Evolutionary conservation across 2,329 filamentous ascomycete genomes (phyloP).

Genomic region (Neofusicoccum sp.): DNA sequence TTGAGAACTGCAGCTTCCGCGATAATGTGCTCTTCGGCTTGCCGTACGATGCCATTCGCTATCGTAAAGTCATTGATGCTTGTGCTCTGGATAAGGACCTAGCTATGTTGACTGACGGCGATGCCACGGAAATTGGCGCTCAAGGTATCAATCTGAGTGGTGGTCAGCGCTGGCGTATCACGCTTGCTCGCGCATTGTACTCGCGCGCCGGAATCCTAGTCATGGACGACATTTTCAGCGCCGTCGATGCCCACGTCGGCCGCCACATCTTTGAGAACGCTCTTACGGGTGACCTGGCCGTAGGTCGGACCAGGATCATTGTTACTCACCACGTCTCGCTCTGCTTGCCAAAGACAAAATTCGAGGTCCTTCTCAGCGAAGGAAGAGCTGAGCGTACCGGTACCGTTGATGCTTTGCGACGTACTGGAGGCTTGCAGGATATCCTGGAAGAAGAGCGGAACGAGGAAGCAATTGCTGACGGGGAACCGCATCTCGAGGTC

Average conservation of each 20-base stretch:
- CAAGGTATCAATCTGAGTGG: conserved; percentile 83
- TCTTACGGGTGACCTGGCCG: conserved; percentile 67
- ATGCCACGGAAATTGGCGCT: conserved; percentile 76
- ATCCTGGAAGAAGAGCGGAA: conserved; percentile 47
- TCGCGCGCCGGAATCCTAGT: conserved; percentile 74
- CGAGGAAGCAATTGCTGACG: conserved; percentile 38
- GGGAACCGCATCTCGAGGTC: conserved; percentile 28
- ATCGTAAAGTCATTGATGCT: conserved; percentile 66
- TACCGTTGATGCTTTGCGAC: conserved; percentile 57
- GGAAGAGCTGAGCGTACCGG: conserved; percentile 65
- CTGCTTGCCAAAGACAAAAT: conserved; percentile 68
- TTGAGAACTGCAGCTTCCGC: conserved; percentile 75
- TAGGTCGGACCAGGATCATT: conserved; percentile 69
- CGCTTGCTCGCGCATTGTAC: conserved; percentile 53
- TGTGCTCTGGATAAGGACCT: conserved; percentile 76
- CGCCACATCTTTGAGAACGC: conserved; percentile 76
- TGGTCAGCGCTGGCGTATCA: conserved; percentile 55
- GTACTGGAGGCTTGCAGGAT: conserved; percentile 41
- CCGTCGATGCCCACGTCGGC: conserved; percentile 65
- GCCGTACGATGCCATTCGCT: conserved; percentile 66
- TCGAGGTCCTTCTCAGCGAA: conserved; percentile 69
- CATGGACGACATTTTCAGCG: conserved; percentile 76
- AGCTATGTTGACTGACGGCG: conserved; percentile 72
- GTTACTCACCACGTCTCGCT: conserved; percentile 79
- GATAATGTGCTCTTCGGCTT: conserved; percentile 79